These are phyloP conservation scores for Aspergillus latus DNA, from an alignment of 2,329 filamentous ascomycete species.

Conservation along the genomic window DNA sequence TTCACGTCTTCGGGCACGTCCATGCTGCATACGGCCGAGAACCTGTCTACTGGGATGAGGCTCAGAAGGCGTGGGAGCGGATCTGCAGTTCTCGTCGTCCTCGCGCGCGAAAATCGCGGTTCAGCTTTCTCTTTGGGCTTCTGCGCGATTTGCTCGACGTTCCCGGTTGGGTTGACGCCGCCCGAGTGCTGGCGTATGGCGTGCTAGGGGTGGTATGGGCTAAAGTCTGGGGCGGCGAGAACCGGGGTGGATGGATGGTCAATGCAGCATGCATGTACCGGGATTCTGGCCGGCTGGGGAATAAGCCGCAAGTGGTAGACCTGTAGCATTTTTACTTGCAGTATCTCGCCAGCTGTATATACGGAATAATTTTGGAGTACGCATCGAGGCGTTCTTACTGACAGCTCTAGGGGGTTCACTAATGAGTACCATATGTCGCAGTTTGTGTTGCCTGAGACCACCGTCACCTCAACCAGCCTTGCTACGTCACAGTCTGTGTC, in stretches of 20 bases:
- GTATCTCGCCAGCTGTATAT: background rate
- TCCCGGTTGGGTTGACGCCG: conserved; percentile 49
- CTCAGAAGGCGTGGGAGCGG: conserved; percentile 70
- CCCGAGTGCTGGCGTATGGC: conserved; percentile 54
- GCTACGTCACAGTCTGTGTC: background rate
- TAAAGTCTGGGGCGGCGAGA: conserved; percentile 57
- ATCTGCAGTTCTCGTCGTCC: conserved; percentile 48
- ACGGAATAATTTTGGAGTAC: background rate
- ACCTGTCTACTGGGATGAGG: conserved; percentile 70
- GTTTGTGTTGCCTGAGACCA: too few relatives aligned
- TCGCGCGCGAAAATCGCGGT: conserved; percentile 25
- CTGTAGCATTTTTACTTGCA: conserved; percentile 11
- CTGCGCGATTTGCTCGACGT: conserved; percentile 40
- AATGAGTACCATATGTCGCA: too few relatives aligned
- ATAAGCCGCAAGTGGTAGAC: conserved; percentile 40
- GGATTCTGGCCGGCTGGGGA: conserved; percentile 36
- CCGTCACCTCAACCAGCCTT: too few relatives aligned
- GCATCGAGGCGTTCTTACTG: background rate
- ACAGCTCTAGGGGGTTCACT: background rate
- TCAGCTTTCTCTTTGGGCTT: conserved; percentile 29
- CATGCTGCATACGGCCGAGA: conserved; percentile 73
- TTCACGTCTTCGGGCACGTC: conserved; percentile 85
- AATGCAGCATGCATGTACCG: conserved; percentile 57
- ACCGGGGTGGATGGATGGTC: conserved; percentile 53
- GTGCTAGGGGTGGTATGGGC: conserved; percentile 60